Evolutionary conservation across 495 filamentous ascomycete species (phyloP).

Genomic region (Xylaria palmicola): DNA sequence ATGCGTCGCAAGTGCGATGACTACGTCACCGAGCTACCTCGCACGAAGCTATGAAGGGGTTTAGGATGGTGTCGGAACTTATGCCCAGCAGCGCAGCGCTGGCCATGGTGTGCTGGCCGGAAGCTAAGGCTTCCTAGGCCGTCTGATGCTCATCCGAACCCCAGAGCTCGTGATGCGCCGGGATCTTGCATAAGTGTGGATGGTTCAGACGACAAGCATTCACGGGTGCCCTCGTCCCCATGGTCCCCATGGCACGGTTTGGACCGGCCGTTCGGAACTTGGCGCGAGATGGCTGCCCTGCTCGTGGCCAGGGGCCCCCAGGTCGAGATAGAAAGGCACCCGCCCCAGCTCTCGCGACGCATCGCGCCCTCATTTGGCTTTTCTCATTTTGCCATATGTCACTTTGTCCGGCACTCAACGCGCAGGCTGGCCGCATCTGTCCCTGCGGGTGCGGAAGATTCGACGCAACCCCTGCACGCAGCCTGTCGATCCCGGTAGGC

Average conservation of each 20-base stretch:
- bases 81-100: neutral
- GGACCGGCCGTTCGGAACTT: slow-evolving; percentile 26
- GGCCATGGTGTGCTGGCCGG: slow-evolving; percentile 7
- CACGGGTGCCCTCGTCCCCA: slow-evolving; percentile 15
- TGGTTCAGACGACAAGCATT: slow-evolving; percentile 12
- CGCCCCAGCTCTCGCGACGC: slow-evolving; percentile 4
- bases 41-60: neutral
- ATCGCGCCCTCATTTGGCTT: slow-evolving; percentile 14
- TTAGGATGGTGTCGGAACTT: neutral
- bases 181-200: slow-evolving; percentile 13
- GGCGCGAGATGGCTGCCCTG: slow-evolving; percentile 17
- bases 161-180: slow-evolving; percentile 14
- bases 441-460: slow-evolving; percentile 14
- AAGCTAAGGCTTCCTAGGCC: slow-evolving; percentile 10
- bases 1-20: neutral
- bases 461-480: slow-evolving; percentile 23
- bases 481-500: slow-evolving; percentile 31
- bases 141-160: slow-evolving; percentile 13
- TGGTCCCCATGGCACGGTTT: slow-evolving; percentile 24
- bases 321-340: slow-evolving; percentile 19
- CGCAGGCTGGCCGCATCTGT: slow-evolving; percentile 2
- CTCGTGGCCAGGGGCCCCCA: slow-evolving; percentile 19
- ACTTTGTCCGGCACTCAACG: slow-evolving; percentile 16
- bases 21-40: neutral
- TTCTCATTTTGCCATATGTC: slow-evolving; percentile 25